Evolutionary conservation across 2,329 filamentous ascomycete species (phyloP).

Genomic region (Mariannaea sp.): DNA sequence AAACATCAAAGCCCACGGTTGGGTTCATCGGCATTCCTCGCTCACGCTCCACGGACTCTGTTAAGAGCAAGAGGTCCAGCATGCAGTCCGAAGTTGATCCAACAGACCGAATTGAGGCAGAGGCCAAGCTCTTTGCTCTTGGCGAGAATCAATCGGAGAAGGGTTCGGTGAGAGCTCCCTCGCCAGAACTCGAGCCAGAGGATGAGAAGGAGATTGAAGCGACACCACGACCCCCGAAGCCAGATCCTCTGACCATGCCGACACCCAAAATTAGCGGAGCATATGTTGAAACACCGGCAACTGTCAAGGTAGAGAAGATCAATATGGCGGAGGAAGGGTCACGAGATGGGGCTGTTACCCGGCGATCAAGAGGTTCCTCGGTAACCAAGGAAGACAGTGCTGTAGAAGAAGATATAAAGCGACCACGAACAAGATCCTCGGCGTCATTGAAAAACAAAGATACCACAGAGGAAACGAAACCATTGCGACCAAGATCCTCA

Average conservation of each 20-base stretch:
- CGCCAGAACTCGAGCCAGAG: conserved; percentile 43
- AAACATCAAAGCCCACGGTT: conserved; percentile 47
- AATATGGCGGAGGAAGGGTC: conserved; percentile 27
- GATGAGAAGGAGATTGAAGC: conserved; percentile 44
- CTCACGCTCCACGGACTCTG: conserved; percentile 52
- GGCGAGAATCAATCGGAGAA: conserved; percentile 60
- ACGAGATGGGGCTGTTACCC: conserved; percentile 8
- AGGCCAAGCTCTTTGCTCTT: conserved; percentile 61
- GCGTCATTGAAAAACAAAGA: conserved; percentile 25
- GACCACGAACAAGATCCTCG: conserved; percentile 2
- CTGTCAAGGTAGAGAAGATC: conserved; percentile 46
- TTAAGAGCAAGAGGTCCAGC: conserved; percentile 54
- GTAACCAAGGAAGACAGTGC: conserved; percentile 10
- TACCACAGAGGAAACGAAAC: conserved; percentile 22
- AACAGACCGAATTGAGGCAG: conserved; percentile 60
- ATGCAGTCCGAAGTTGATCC: conserved; percentile 59
- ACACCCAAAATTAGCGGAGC: conserved; percentile 61
- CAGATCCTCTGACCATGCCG: conserved; percentile 54
- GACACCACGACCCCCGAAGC: conserved; percentile 53
- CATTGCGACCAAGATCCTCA: conserved; percentile 22
- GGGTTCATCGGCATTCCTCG: conserved; percentile 53
- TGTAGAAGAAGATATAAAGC: conserved; percentile 13
- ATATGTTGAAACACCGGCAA: conserved; percentile 61
- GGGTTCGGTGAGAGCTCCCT: conserved; percentile 58
- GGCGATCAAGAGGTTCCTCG: not conserved